These are phyloP conservation scores for Carpinus fangiana DNA, from an alignment of 306 rosid species.

Conservation along the genomic window DNA sequence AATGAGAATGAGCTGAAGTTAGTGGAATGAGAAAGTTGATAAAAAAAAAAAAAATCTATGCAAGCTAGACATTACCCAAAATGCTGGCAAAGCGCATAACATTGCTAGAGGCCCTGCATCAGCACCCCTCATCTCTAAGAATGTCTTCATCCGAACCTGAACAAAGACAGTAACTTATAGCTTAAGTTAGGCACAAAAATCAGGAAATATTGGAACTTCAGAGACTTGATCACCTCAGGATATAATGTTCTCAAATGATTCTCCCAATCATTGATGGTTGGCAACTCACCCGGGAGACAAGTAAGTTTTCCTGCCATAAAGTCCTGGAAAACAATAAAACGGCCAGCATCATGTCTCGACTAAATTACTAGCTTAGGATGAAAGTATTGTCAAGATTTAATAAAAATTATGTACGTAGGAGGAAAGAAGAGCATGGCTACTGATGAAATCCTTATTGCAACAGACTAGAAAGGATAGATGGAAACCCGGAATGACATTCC, in stretches of 20 bases:
- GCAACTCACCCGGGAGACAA: constrained; percentile 85
- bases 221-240: constrained; percentile 67
- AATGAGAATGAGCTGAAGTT: constrained; percentile 24
- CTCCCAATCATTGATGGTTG: constrained; percentile 95
- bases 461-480: constrained; percentile 34
- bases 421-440: constrained; percentile 1
- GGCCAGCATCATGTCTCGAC: not conserved
- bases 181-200: constrained; percentile 26
- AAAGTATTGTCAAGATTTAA: not conserved
- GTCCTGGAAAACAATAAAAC: constrained; percentile 55
- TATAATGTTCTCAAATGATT: constrained; percentile 93
- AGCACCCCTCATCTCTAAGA: constrained; percentile 98
- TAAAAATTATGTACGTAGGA: not conserved
- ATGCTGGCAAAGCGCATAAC: constrained; percentile 95
- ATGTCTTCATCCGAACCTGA: constrained; percentile 96
- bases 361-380: not conserved
- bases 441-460: constrained; percentile 12
- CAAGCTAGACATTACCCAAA: constrained; percentile 58
- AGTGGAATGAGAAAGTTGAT: not conserved
- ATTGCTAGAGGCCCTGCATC: constrained; percentile 99
- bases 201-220: constrained; percentile 15
- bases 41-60: too few species aligned
- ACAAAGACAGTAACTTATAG: constrained; percentile 18
- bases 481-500: constrained; percentile 94
- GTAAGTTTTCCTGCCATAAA: constrained; percentile 86